Evolutionary conservation across 2,329 filamentous ascomycete species (phyloP).

Genomic region (Alternaria ethzedia): DNA sequence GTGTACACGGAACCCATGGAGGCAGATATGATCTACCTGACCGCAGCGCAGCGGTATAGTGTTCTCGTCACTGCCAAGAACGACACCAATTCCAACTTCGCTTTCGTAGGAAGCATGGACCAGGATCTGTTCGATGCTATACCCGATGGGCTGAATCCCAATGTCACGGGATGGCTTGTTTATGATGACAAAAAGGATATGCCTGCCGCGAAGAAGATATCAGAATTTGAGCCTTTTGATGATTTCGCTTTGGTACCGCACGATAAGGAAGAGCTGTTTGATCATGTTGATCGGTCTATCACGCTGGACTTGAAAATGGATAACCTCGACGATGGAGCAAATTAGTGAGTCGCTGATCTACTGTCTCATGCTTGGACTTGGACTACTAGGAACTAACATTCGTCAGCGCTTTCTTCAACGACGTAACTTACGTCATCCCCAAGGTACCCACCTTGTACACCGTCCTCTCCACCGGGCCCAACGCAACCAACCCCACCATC

Average conservation of each 20-base stretch:
- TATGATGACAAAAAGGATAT: constrained; percentile 58
- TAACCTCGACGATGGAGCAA: constrained; percentile 70
- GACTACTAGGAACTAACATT: neutral
- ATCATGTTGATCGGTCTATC: constrained; percentile 68
- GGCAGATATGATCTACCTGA: constrained; percentile 67
- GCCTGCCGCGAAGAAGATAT: constrained; percentile 61
- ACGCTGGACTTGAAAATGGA: constrained; percentile 67
- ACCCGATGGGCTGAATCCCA: constrained; percentile 71
- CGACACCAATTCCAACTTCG: constrained; percentile 62
- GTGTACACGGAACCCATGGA: constrained; percentile 67
- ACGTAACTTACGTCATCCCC: constrained; percentile 74
- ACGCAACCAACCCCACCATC: constrained; percentile 51
- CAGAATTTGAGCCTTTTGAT: constrained; percentile 72
- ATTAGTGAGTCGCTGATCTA: constrained; percentile 59
- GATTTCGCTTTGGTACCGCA: constrained; percentile 74
- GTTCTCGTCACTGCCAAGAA: constrained; percentile 68
- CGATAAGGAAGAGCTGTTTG: constrained; percentile 67
- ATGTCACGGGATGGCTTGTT: constrained; percentile 63
- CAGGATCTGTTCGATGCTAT: constrained; percentile 68
- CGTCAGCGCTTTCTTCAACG: constrained; percentile 64
- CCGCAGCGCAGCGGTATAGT: constrained; percentile 75
- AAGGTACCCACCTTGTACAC: constrained; percentile 84
- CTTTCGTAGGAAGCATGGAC: constrained; percentile 62
- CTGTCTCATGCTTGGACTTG: too few relatives aligned
- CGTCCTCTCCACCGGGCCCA: constrained; percentile 66